Base-by-base conservation (phyloP, 163 green algal genomes). In the Chlorella variabilis region DNA sequence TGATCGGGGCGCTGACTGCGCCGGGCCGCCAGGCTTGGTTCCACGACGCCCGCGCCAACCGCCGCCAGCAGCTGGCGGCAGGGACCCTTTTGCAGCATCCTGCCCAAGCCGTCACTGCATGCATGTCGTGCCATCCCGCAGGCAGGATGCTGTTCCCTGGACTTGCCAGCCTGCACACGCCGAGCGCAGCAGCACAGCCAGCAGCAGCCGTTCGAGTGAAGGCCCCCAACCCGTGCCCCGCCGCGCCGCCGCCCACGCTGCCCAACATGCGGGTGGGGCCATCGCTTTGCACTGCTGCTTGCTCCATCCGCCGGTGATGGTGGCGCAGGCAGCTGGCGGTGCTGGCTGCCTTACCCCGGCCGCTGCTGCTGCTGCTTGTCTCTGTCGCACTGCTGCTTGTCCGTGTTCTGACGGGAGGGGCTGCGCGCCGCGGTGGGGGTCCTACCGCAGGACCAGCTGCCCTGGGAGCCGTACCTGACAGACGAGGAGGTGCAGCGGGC, bases 401-500 rank as follows among this genome's bases (percentile, higher is more conserved):
- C 23, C 5, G n/a, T 38, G 7, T 38, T 38, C 29, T 67, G 59
- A 5, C 51, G 20, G 15, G 21, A 62, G 9, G 4, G 15, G 20
- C 59, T n/a, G n/a, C n/a, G n/a, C n/a, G n/a, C n/a, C n/a, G n/a
- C n/a, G n/a, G n/a, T n/a, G n/a, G n/a, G n/a, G n/a, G n/a, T n/a
- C 59, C 29, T 20, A 7, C 54, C 29, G 51, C 73, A 80, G 73
- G 73, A 69, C 54, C 17, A 25, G 27, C 58, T 61, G 77, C 65
- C 49, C 29, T 77, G 67, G 63, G 27, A 70, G 29, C 49, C 48
- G 20, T 59, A 62, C 36, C 41, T 81, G 41, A 81, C 39, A 0
- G 75, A 71, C 36, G 75, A 81, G 20, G 75, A 81, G 75, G 75
- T 81, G 75, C 75, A 81, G 75, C 58, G 75, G n/a, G 75, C 59